Evolutionary conservation across 805 yeast species (phyloP), one percentile per base, ranked within the genome.

Genomic region (Saturnispora ahearnii): DNA sequence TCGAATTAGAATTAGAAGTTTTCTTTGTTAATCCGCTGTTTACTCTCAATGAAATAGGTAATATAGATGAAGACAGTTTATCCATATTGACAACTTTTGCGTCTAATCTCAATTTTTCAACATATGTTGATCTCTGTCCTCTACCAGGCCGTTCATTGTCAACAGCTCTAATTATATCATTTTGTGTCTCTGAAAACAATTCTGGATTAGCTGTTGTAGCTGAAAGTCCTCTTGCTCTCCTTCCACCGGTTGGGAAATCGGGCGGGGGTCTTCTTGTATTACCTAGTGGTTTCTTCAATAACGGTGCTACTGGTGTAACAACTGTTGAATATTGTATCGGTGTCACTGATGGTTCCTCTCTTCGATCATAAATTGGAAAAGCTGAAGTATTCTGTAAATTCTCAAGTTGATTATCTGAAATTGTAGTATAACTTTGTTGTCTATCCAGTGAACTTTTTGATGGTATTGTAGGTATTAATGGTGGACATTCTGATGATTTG

Each of bases 81-180:
- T 44, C 45, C 12, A 51, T 26, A 2, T 30, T 29, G 4, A 50
- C 43, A 12, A 36, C 29, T 18, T 40, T 51, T 4, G 52, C 52
- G 4, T 18, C 41, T 2, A 22, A 8, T 24, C 61, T 34, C n/a
- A 58, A 31, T 6, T 33, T 53, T n/a, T 48, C 65, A 26, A 79
- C 78, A 57, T 79, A 79, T n/a, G 61, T 60, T 1, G 82, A 77
- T 42, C 67, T 61, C 45, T 73, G 74, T 12, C 82, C 82, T 55
- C 73, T 76, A 9, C 77, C 76, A 4, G 36, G 54, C 10, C 21
- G 33, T 13, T 49, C 52, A 9, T 12, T 41, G 1, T 18, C 48
- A 26, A 34, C 26, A 11, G 28, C 24, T 12, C 21, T 31, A 28
- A 32, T 29, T 2, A 43, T 22, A 4, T 43, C 36, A 43, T 43